Percentiles rank a stretch among this genome's conserved stretches.
These are phyloP conservation scores for Centaurea solstitialis DNA, from an alignment of 129 eudicot genomes.

Conservation along the genomic window DNA sequence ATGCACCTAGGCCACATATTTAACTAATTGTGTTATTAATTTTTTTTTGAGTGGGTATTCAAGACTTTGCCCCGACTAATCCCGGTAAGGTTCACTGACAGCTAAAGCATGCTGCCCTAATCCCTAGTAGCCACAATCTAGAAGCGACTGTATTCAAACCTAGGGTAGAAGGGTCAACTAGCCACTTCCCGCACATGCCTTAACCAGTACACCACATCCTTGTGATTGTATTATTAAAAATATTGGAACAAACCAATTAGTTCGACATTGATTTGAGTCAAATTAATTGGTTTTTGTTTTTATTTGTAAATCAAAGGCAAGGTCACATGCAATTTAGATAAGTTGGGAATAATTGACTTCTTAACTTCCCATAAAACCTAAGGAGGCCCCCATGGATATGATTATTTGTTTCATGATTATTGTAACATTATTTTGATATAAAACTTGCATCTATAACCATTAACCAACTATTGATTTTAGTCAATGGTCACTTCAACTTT, in stretches of 20 bases:
- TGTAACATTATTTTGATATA: not conserved
- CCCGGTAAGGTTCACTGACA: too few species aligned
- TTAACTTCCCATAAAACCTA: not conserved
- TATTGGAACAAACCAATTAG: not conserved
- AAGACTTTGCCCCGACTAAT: too few species aligned
- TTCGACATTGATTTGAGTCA: not conserved
- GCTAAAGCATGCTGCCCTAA: too few species aligned
- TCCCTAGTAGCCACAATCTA: too few species aligned
- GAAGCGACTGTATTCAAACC: too few species aligned
- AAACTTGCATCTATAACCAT: too few species aligned
- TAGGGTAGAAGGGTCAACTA: too few species aligned
- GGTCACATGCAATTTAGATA: not conserved
- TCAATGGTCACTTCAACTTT: too few species aligned
- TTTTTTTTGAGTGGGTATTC: too few species aligned
- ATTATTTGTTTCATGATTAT: not conserved
- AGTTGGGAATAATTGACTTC: not conserved
- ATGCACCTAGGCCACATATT: not conserved
- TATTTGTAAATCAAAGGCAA: slow-evolving; percentile 6
- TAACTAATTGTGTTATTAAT: too few species aligned
- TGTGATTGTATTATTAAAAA: not conserved
- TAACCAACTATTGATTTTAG: not conserved
- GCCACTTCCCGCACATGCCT: too few species aligned
- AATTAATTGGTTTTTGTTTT: not conserved
- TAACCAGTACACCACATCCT: too few species aligned
- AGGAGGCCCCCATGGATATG: not conserved